Conservation (phyloP, 192 early-diverging fungal species). For the Linnemannia exigua region DNA sequence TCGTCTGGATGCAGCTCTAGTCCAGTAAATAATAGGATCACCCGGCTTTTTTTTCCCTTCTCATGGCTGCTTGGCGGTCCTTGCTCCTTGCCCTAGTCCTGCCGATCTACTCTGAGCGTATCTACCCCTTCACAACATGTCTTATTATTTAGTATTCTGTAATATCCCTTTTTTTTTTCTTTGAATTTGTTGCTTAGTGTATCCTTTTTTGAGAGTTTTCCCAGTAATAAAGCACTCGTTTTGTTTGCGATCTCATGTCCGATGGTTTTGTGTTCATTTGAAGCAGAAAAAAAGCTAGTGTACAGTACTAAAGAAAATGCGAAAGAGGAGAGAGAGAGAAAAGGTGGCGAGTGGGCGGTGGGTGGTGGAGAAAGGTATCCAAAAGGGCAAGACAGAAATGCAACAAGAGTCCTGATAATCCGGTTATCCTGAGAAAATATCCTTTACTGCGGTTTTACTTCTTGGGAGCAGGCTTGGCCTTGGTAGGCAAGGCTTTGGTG, state of each 20-base stretch:
- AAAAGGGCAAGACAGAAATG: background rate
- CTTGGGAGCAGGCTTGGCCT: constrained; percentile 48
- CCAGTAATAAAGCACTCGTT: background rate
- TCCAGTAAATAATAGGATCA: too few species aligned
- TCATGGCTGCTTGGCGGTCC: background rate
- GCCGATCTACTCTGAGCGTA: too few species aligned
- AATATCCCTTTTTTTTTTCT: too few species aligned
- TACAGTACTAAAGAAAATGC: constrained; percentile 6
- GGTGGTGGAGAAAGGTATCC: background rate
- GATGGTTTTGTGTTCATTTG: background rate
- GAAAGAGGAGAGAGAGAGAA: background rate
- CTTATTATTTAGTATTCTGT: too few species aligned
- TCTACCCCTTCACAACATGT: too few species aligned
- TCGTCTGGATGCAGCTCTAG: constrained; percentile 1
- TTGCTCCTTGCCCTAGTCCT: too few species aligned
- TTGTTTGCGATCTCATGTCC: background rate
- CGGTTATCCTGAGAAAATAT: background rate
- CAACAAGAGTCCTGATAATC: background rate
- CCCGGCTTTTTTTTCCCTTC: too few species aligned
- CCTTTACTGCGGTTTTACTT: constrained; percentile 48
- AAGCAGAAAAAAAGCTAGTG: background rate
- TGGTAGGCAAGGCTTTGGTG: constrained; percentile 41
- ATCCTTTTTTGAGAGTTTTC: too few species aligned
- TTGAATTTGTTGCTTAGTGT: too few species aligned
- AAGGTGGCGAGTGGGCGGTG: background rate